A percentile compares a stretch with the other conserved stretches of the same genome.
phyloP scores from a whole-genome alignment of 441 rosid genomes.

The Pelargonium hybrid region DNA sequence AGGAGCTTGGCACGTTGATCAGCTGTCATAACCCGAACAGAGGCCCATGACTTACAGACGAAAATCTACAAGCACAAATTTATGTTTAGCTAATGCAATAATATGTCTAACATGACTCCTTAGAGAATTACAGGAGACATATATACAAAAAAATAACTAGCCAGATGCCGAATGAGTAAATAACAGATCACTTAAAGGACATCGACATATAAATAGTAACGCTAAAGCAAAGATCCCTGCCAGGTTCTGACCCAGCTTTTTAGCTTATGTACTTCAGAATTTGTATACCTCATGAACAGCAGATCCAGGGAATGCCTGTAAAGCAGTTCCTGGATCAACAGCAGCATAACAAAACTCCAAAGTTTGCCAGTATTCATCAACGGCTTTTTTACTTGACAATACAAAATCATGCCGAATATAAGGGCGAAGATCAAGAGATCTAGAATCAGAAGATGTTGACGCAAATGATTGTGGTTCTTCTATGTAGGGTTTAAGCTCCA shows the following conservation, averaged over 20 bases:
- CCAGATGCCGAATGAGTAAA: neutral
- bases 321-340: constrained; percentile 73
- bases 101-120: too few relatives aligned
- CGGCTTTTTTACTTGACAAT: constrained; percentile 64
- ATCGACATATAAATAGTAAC: neutral
- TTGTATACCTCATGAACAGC: constrained; percentile 73
- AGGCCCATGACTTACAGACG: constrained; percentile 68
- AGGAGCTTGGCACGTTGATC: constrained; percentile 68
- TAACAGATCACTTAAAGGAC: neutral
- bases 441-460: constrained; percentile 36
- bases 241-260: constrained; percentile 4
- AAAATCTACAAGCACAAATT: constrained; percentile 47
- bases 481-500: constrained; percentile 87
- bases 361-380: constrained; percentile 89
- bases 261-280: neutral
- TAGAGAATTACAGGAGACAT: neutral
- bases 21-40: constrained; percentile 65
- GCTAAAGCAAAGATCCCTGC: constrained; percentile 1
- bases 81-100: constrained; percentile 4
- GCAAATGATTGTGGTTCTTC: constrained; percentile 68
- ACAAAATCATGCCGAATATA: constrained; percentile 85
- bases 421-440: constrained; percentile 76
- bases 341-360: constrained; percentile 94
- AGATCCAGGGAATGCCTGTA: constrained; percentile 90
- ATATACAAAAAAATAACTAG: neutral